phyloP scores from a whole-genome alignment of 345 rosid species.

The Populus euphratica region DNA sequence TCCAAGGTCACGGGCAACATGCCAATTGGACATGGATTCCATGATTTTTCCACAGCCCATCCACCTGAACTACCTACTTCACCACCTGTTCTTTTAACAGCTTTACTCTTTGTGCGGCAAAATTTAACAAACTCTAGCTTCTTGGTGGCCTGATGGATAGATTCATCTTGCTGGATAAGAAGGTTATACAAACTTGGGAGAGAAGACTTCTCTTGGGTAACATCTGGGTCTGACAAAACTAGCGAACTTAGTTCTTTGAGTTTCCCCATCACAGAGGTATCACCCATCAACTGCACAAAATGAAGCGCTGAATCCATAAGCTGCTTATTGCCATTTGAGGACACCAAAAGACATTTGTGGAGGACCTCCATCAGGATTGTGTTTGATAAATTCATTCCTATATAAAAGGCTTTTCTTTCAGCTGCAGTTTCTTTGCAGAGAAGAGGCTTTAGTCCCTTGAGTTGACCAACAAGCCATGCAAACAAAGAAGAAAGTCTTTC shows the following conservation, averaged over 20 bases:
- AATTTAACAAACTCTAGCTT: constrained; percentile 52
- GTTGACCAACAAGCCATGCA: constrained; percentile 63
- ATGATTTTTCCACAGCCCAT: constrained; percentile 61
- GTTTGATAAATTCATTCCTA: constrained; percentile 31
- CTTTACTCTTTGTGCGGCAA: constrained; percentile 27
- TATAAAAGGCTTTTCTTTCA: constrained; percentile 25
- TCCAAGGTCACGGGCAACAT: constrained; percentile 62
- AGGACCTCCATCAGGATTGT: constrained; percentile 43
- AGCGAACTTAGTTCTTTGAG: constrained; percentile 39
- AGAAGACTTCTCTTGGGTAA: constrained; percentile 30
- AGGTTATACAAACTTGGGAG: constrained; percentile 14
- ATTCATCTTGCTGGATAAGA: constrained; percentile 45
- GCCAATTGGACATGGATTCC: constrained; percentile 88
- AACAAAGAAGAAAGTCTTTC: constrained; percentile 52
- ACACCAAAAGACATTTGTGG: constrained; percentile 45
- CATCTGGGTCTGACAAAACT: constrained; percentile 23
- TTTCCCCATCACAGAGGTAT: constrained; percentile 40
- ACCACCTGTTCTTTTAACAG: constrained; percentile 20
- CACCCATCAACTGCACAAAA: constrained; percentile 46
- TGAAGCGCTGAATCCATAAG: constrained; percentile 48
- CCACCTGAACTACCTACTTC: constrained; percentile 25
- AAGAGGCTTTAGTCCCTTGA: constrained; percentile 42
- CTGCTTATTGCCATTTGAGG: constrained; percentile 38
- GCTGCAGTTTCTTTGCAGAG: constrained; percentile 25
- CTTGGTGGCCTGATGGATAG: constrained; percentile 46